Evolutionary conservation across 306 rosid species (phyloP).

Genomic region (Glycine soja): DNA sequence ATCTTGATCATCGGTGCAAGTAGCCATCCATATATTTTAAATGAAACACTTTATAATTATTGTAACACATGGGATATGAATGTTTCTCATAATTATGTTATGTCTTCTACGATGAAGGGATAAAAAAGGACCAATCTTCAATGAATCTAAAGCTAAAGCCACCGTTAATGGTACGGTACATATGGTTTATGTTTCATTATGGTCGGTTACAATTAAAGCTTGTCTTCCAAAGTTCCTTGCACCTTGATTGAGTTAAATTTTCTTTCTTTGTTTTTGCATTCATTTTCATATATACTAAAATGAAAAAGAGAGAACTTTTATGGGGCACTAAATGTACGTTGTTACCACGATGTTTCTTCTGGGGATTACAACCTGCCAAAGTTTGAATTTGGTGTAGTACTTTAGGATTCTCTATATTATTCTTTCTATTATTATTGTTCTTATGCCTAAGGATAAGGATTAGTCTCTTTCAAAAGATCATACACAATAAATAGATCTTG

Average conservation of each 20-base stretch:
- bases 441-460: not conserved
- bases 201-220: constrained; percentile 44
- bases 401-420: constrained; percentile 4
- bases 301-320: too few relatives aligned
- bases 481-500: constrained; percentile 1
- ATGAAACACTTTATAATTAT: not conserved
- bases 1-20: constrained; percentile 41
- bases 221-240: constrained; percentile 41
- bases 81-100: constrained; percentile 25
- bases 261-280: not conserved
- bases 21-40: not conserved
- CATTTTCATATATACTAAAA: not conserved
- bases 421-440: not conserved
- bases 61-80: constrained; percentile 38
- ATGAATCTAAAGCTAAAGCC: constrained; percentile 54
- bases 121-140: constrained; percentile 18
- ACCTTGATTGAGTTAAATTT: constrained; percentile 16
- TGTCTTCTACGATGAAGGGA: not conserved
- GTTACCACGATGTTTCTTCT: constrained; percentile 42
- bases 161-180: constrained; percentile 35
- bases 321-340: constrained; percentile 37
- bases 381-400: constrained; percentile 12
- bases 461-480: constrained; percentile 13
- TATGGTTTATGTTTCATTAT: constrained; percentile 34
- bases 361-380: constrained; percentile 37